A percentile compares a stretch with the other conserved stretches of the same genome.
Conservation (phyloP, 2,329 filamentous ascomycete genomes). For the Bipolaris bicolor region DNA sequence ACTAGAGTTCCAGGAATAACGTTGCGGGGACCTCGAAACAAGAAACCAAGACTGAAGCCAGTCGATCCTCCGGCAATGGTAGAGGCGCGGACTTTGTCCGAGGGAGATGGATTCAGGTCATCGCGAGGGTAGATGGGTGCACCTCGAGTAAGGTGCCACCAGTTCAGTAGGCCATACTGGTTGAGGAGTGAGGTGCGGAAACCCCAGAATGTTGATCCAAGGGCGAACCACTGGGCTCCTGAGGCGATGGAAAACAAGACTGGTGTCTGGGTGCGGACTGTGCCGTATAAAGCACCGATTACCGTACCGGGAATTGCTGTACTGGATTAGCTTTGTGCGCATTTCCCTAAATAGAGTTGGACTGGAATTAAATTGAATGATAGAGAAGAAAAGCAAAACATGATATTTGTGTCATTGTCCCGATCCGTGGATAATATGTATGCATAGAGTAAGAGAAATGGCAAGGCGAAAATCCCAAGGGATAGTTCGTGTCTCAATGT, state of each 20-base stretch:
- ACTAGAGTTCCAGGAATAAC: constrained; percentile 63
- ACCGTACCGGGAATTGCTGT: constrained; percentile 70
- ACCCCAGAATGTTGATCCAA: constrained; percentile 81
- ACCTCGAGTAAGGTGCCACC: constrained; percentile 39
- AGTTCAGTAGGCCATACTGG: constrained; percentile 37
- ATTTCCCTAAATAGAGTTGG: neutral
- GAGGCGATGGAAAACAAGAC: constrained; percentile 73
- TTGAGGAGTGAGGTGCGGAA: constrained; percentile 51
- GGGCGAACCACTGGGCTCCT: constrained; percentile 79
- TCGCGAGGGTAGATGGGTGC: constrained; percentile 25
- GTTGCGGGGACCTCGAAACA: constrained; percentile 55
- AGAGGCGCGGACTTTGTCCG: constrained; percentile 70
- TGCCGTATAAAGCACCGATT: constrained; percentile 54
- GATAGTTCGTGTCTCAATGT: neutral
- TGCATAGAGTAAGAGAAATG: neutral
- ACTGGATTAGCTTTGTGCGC: constrained; percentile 17
- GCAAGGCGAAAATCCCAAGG: neutral
- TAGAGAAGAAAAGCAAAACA: neutral
- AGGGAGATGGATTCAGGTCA: constrained; percentile 58
- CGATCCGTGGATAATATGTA: neutral
- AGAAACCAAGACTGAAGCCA: constrained; percentile 58
- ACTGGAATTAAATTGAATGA: neutral
- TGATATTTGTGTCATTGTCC: neutral
- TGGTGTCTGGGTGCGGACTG: constrained; percentile 68
- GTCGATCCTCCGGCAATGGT: constrained; percentile 73